Percentiles rank a stretch among this genome's conserved stretches.
Evolutionary conservation across 129 eudicot species (phyloP).

Genomic region (Chrysanthemum seticuspe): DNA sequence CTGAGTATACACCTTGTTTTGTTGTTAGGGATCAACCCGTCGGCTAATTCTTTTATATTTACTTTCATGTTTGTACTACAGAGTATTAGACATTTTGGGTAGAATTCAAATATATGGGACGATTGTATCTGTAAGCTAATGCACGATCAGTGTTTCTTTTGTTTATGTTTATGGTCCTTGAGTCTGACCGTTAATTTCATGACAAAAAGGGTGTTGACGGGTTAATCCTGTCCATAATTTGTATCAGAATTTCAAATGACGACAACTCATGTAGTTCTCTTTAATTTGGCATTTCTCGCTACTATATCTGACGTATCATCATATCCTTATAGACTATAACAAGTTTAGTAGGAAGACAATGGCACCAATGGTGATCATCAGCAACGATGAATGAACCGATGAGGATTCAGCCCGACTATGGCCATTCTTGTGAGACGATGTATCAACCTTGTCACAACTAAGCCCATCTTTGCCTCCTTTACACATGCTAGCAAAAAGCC

Average conservation of each 20-base stretch:
- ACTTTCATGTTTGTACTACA: conserved; percentile 1
- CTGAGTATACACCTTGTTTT: neutral
- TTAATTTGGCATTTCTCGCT: too few species aligned
- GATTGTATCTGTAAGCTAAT: neutral
- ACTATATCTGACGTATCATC: neutral
- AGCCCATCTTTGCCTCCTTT: conserved; percentile 57
- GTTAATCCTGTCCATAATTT: too few species aligned
- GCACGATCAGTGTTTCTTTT: neutral
- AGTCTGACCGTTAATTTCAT: neutral
- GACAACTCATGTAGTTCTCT: too few species aligned
- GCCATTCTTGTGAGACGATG: conserved; percentile 5
- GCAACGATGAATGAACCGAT: conserved; percentile 3
- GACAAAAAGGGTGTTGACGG: neutral
- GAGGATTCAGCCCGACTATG: conserved; percentile 12
- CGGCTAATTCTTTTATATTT: neutral
- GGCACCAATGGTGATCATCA: conserved; percentile 23
- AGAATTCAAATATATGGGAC: neutral
- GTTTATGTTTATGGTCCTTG: conserved; percentile 7
- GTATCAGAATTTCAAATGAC: too few species aligned
- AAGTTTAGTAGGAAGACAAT: conserved; percentile 21
- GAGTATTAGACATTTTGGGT: conserved; percentile 2
- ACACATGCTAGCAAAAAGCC: conserved; percentile 67
- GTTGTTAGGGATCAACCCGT: neutral
- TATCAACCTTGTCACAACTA: conserved; percentile 34
- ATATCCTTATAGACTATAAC: conserved; percentile 15